Evolutionary conservation across 2,329 filamentous ascomycete species (phyloP), one percentile per base, ranked within the genome.

Genomic region (Epichloe elymi): DNA sequence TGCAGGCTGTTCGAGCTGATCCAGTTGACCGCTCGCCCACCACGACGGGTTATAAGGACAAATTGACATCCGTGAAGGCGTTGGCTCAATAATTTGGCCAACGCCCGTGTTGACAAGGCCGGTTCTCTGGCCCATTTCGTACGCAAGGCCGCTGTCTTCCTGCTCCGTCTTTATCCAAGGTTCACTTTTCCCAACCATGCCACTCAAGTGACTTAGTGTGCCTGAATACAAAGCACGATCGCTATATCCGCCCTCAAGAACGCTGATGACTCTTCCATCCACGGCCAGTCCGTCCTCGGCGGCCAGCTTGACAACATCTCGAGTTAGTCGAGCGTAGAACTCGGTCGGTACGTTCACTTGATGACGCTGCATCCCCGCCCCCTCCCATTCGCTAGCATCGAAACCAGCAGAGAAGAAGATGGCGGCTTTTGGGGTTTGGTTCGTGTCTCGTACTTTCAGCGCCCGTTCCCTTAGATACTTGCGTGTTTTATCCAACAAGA

Each of bases 391-490:
- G 62, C 90, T 96, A 3, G 93, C 93, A 68, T 98, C 93, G 57
- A 98, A 98, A 0, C 93, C 94, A 2, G 93, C 90, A 44, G 91
- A 97, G 47, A 98, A 71, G 69, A 98, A 98, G 44, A 98, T 89
- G 36, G 88, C 91, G 2, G 86, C 87, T 60, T 85, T 91, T 4
- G 89, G 85, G 23, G 71, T 71, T 36, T 82, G 75, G 39, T 79
- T 77, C 48, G 76, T 70, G 17, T 73, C 70, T 10, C 71, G 74
- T 33, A 93, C 68, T 33, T 79, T 79, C 42, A 82, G 74, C 0
- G 87, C 83, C 58, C 96, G 88, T 14, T 72, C 71, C 49, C 75
- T 78, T n/a, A 97, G 72, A 59, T 88, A 97, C 3, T 70, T 73
- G 5, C 87, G 81, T 4, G 88, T 81, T 70, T 96, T 96, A 3